Evolutionary conservation across 164 flowering plant genomes (phyloP).

Genomic region (Saururus chinensis): DNA sequence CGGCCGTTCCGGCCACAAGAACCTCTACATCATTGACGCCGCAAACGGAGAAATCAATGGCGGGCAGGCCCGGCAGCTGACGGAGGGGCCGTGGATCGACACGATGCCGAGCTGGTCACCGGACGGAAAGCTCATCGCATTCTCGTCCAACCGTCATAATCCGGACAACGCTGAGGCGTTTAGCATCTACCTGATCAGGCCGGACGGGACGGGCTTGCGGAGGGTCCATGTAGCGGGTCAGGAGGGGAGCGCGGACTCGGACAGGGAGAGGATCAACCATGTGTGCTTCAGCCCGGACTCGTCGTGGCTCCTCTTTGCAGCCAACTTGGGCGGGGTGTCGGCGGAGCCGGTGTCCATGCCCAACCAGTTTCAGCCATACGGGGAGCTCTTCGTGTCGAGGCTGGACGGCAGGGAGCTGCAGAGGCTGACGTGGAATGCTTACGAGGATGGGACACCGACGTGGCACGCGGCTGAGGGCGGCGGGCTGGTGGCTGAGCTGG

Average conservation of each 20-base stretch:
- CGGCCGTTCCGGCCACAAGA: conserved; percentile 68
- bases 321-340: conserved; percentile 59
- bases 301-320: conserved; percentile 67
- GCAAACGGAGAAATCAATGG: conserved; percentile 35
- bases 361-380: conserved; percentile 90
- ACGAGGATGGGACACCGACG: conserved; percentile 84
- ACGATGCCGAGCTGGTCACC: conserved; percentile 93
- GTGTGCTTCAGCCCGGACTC: conserved; percentile 68
- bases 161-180: conserved; percentile 47
- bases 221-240: conserved; percentile 45
- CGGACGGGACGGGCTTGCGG: conserved; percentile 55
- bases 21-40: conserved; percentile 74
- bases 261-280: conserved; percentile 74
- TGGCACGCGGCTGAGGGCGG: conserved; percentile 31
- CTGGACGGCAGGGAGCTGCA: conserved; percentile 63
- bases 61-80: conserved; percentile 28
- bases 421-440: conserved; percentile 78
- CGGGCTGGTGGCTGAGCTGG: conserved; percentile 15
- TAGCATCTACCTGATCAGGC: conserved; percentile 52
- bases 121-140: conserved; percentile 76
- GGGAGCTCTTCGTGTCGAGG: conserved; percentile 51
- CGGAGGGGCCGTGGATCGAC: conserved; percentile 77
- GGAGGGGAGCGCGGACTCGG: conserved; percentile 24
- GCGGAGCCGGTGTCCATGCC: conserved; percentile 79
- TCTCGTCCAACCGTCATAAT: conserved; percentile 52